Evolutionary conservation across 768 basidiomycete species (phyloP).

Genomic region (Jaapia argillacea): DNA sequence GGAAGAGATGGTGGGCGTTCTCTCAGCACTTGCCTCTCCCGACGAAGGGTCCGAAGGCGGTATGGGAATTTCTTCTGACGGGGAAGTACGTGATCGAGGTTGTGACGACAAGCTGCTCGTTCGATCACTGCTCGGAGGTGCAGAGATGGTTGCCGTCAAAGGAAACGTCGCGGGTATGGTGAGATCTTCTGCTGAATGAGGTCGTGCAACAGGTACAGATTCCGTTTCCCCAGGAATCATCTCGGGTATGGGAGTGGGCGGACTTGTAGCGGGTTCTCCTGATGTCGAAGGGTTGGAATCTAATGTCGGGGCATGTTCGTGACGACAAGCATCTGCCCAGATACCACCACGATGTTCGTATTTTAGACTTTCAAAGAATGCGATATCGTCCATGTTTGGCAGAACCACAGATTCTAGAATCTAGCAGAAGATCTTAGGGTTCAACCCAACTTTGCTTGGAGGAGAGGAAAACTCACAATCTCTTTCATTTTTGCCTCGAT

Average conservation of each 20-base stretch:
- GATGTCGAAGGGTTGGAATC: slow-evolving; percentile 3
- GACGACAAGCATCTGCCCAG: slow-evolving; percentile 67
- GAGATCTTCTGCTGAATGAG: too few species aligned
- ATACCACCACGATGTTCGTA: slow-evolving; percentile 78
- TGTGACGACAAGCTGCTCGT: too few species aligned
- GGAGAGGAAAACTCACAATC: slow-evolving; percentile 42
- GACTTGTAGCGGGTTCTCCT: slow-evolving; percentile 18
- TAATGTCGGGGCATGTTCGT: slow-evolving; percentile 16
- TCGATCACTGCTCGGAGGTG: too few species aligned
- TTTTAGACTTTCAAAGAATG: slow-evolving; percentile 77
- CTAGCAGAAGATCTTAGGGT: slow-evolving; percentile 27
- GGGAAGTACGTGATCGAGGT: too few species aligned
- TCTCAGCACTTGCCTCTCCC: too few species aligned
- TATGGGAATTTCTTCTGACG: too few species aligned
- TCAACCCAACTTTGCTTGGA: slow-evolving; percentile 2
- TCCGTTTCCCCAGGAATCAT: slow-evolving; percentile 11
- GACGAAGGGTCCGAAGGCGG: too few species aligned
- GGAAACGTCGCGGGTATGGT: neutral
- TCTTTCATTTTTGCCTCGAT: slow-evolving; percentile 87
- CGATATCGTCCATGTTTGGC: slow-evolving; percentile 97
- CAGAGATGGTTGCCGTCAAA: too few species aligned
- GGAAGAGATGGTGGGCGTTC: too few species aligned
- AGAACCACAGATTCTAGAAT: slow-evolving; percentile 90
- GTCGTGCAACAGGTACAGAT: too few species aligned
- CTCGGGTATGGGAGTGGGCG: slow-evolving; percentile 27